Evolutionary conservation across 768 basidiomycete species (phyloP), one percentile per base, ranked within the genome.

Genomic region (Amyloporia xantha): DNA sequence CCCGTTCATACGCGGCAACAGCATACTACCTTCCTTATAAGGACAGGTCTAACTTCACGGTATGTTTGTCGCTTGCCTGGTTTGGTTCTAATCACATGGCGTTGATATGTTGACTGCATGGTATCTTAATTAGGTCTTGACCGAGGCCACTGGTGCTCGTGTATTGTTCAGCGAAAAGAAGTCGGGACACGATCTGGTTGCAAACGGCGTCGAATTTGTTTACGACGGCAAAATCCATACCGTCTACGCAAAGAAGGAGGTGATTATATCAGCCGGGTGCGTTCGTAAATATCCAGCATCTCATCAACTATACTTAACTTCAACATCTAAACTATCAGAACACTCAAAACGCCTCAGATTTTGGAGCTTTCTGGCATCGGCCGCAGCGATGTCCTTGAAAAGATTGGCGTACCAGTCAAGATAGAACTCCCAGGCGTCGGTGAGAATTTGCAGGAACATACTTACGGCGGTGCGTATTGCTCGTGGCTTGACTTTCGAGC

Each of bases 301-400:
- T 33, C 7, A 33, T 33, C 30, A 33, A n/a, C 30, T 15, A 33
- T 7, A 33, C 15, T 33, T 33, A 33, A 15, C 30, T 33, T n/a
- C n/a, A 15, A 33, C 30, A 7, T 33, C 9, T 15, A 33, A 15
- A 7, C 30, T 33, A 7, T 33, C 57, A 74, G 76, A 6, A 61
- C 74, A 0, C 56, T 76, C 28, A 69, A 72, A 50, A 67, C 70
- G 2, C 69, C 75, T 9, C 73, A 76, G 50, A 55, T 79, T 10
- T 68, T 79, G 5, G 71, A 77, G 59, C 64, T 76, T 1, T 72
- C 70, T 9, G 77, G 77, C 24, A 71, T 79, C 44, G 77, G 76
- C 30, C 62, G 71, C 38, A 51, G 54, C 20, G 59, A 56, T 7
- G 49, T 68, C 26, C 62, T 73, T 20, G 55, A 62, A 12, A 52